Conservation (phyloP, 768 basidiomycete genomes). For the Chalciporus sphaerocephalus region DNA sequence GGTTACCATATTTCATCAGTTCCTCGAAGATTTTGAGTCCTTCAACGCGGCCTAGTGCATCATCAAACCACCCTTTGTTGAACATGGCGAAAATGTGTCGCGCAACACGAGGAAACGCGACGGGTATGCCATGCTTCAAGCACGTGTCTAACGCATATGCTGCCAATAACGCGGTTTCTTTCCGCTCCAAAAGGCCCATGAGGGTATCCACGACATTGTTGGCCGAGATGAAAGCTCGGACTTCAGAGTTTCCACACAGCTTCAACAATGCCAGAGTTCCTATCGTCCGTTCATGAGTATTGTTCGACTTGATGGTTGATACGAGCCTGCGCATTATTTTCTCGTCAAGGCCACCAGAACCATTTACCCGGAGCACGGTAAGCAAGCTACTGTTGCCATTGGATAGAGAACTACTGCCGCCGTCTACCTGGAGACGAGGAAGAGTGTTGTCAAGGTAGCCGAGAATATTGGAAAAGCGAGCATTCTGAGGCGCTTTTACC, state of each 20-base stretch:
- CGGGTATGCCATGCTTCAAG: background rate
- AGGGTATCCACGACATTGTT: background rate
- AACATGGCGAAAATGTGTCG: background rate
- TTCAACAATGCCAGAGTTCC: constrained; percentile 12
- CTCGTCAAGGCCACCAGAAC: background rate
- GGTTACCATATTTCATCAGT: constrained; percentile 4
- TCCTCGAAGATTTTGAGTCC: constrained; percentile 1
- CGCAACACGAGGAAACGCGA: background rate
- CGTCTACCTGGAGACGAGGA: constrained; percentile 5
- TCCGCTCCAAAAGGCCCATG: background rate
- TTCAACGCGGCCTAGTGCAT: constrained; percentile 9
- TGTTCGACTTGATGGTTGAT: background rate
- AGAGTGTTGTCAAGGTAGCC: constrained; percentile 2
- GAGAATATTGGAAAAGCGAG: constrained; percentile 2
- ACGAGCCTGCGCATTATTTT: background rate
- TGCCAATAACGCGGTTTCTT: constrained; percentile 5
- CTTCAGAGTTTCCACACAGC: background rate
- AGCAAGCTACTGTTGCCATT: background rate
- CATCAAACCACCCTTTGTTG: constrained; percentile 14
- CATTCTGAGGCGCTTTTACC: background rate
- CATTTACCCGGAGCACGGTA: background rate
- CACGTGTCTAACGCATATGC: constrained; percentile 7
- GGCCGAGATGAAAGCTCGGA: background rate
- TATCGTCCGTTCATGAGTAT: background rate
- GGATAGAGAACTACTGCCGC: background rate